Evolutionary conservation across 805 yeast genomes (phyloP).

Genomic region (Barnettozyma californica): DNA sequence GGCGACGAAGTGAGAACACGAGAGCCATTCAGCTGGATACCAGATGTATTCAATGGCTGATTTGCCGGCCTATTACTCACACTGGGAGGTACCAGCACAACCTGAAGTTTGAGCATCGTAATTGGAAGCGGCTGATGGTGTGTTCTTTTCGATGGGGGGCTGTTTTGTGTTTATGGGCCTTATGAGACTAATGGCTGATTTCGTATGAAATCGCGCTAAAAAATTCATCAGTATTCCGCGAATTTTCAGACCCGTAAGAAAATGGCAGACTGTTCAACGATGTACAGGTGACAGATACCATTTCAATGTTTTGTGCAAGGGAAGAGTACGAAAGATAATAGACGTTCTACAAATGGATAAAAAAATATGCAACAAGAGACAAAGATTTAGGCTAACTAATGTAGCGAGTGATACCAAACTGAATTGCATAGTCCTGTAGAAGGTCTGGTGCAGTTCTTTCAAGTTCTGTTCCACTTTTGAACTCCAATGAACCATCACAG

Average conservation of each 20-base stretch:
- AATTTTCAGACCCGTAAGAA: neutral
- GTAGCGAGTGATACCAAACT: neutral
- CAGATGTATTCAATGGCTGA: constrained; percentile 3
- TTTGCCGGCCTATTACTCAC: constrained; percentile 18
- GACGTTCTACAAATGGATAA: neutral
- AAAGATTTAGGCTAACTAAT: neutral
- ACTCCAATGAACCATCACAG: neutral
- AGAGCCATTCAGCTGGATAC: neutral
- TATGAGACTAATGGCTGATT: neutral
- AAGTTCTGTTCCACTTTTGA: neutral
- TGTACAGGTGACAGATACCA: too few relatives aligned
- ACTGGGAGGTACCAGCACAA: constrained; percentile 39
- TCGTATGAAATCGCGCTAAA: neutral
- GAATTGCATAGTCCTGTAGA: neutral
- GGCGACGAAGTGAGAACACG: constrained; percentile 7
- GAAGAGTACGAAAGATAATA: too few relatives aligned
- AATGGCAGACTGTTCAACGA: neutral
- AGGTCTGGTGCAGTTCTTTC: neutral
- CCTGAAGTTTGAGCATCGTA: constrained; percentile 20
- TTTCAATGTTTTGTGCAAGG: too few relatives aligned
- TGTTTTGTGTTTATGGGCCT: neutral
- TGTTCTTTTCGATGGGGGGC: neutral
- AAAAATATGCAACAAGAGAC: neutral
- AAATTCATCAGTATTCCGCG: neutral
- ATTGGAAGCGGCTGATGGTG: neutral